Evolutionary conservation across 768 basidiomycete species (phyloP).

Genomic region (Lentinus brumalis): DNA sequence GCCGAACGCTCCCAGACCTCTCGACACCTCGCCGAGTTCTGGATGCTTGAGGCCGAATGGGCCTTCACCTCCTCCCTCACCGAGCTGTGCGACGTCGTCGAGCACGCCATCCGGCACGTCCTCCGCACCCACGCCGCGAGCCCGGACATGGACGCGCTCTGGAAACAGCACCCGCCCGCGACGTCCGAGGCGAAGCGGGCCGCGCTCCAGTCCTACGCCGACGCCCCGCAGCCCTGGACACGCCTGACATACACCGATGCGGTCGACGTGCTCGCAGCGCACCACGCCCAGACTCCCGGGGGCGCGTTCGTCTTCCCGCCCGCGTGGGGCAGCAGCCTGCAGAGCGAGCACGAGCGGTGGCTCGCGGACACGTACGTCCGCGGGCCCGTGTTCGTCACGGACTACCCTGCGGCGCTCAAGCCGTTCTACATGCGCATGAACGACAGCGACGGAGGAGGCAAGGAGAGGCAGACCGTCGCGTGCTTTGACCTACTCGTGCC

Average conservation of each 20-base stretch:
- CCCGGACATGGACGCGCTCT: conserved; percentile 38
- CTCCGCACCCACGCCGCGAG: conserved; percentile 29
- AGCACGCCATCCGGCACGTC: conserved; percentile 51
- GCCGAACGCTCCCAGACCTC: conserved; percentile 88
- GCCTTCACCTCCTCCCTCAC: conserved; percentile 53
- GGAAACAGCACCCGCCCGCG: conserved; percentile 34
- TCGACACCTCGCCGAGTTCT: conserved; percentile 96
- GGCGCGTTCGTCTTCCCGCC: conserved; percentile 57
- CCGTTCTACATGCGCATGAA: conserved; percentile 96
- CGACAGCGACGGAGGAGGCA: conserved; percentile 26
- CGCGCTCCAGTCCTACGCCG: conserved; percentile 13
- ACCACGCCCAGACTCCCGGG: conserved; percentile 31
- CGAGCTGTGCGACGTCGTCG: conserved; percentile 57
- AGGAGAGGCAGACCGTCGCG: conserved; percentile 60
- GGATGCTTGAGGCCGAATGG: conserved; percentile 99
- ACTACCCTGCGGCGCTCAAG: conserved; percentile 83
- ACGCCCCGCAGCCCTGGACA: conserved; percentile 50
- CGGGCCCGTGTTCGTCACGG: conserved; percentile 88
- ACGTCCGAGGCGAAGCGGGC: conserved; percentile 35
- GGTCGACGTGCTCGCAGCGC: conserved; percentile 52
- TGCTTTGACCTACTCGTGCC: conserved; percentile 97
- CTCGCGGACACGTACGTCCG: conserved; percentile 67
- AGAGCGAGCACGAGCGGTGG: conserved; percentile 93
- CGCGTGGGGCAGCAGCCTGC: conserved; percentile 68
- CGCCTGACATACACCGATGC: conserved; percentile 83